Conservation (phyloP, 148 eudicot genomes). For the Polygonum aviculare region DNA sequence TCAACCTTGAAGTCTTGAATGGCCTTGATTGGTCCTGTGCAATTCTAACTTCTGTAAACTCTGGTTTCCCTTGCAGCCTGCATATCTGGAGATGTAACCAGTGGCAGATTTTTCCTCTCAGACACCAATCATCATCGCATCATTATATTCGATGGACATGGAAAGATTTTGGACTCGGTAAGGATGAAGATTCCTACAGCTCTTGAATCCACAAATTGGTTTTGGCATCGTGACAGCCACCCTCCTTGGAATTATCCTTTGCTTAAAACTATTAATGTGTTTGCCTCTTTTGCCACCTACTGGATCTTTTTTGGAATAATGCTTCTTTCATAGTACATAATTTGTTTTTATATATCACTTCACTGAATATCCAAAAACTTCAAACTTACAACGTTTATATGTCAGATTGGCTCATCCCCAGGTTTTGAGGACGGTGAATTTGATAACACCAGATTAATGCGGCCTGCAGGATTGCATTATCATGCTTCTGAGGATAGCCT, state of each 20-base stretch:
- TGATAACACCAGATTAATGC: slow-evolving; percentile 62
- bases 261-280: background rate
- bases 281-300: background rate
- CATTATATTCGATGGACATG: slow-evolving; percentile 50
- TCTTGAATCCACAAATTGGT: background rate
- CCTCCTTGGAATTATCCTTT: background rate
- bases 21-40: background rate
- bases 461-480: slow-evolving; percentile 91
- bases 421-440: slow-evolving; percentile 98
- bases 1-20: background rate
- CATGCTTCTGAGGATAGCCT: slow-evolving; percentile 57
- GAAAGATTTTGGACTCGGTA: slow-evolving; percentile 79
- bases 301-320: background rate
- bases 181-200: slow-evolving; percentile 16
- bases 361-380: slow-evolving; percentile 12
- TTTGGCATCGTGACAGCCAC: background rate
- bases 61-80: slow-evolving; percentile 50
- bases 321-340: background rate
- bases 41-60: background rate
- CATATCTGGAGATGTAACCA: slow-evolving; percentile 65
- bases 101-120: slow-evolving; percentile 67
- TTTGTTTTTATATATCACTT: background rate
- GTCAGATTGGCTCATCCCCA: slow-evolving; percentile 96
- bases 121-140: slow-evolving; percentile 87
- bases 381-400: slow-evolving; percentile 29